Evolutionary conservation across 768 basidiomycete genomes (phyloP), one percentile per base, ranked within the genome.

Genomic region (Rhodocollybia butyracea): DNA sequence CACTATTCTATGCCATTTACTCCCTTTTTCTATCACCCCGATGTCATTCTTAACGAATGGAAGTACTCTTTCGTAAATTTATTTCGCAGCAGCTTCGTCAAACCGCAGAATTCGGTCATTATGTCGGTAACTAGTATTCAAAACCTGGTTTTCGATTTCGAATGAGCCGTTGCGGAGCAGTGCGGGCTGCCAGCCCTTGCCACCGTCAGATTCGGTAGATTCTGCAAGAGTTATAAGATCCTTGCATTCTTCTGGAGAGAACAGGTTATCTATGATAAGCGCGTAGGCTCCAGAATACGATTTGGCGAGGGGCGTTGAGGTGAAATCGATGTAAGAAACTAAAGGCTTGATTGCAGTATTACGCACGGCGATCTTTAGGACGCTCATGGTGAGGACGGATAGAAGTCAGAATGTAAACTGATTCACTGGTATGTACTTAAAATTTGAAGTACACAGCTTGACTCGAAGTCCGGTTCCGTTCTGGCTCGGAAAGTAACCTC

Each of bases 181-280:
- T 17, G 76, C 75, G 19, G 70, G 69, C 19, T 66, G 51, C 76
- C 77, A 77, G 45, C 70, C 60, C 22, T 65, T 52, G 74, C 76
- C 76, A 38, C 69, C 60, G 21, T 34, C 55, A 27, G 34, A 19
- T 2, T 56, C 59, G 19, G 68, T 68, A 0, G 72, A 69, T 21
- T 69, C 66, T 3, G 76, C 75, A 10, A 76, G 64, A 1, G 66
- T 58, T 22, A 74, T 66, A 19, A 79, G 68, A 19, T 63, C 64
- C 1, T 62, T 66, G 59, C 79, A 80, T 63, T 80, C 77, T 3
- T 68, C 64, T 1, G 66, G 59, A 1, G 73, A 69, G 59, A 80
- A 73, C 21, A 77, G 50, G 39, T 73, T 60, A 63, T 78, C 77
- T 40, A 79, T 60, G 47, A 80, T 64, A 55, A 73, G 74, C 46